A percentile compares a stretch with the other conserved stretches of the same genome.
These are phyloP conservation scores for Coniochaeta ligniaria DNA, from an alignment of 2,329 filamentous ascomycete species.

Conservation along the genomic window DNA sequence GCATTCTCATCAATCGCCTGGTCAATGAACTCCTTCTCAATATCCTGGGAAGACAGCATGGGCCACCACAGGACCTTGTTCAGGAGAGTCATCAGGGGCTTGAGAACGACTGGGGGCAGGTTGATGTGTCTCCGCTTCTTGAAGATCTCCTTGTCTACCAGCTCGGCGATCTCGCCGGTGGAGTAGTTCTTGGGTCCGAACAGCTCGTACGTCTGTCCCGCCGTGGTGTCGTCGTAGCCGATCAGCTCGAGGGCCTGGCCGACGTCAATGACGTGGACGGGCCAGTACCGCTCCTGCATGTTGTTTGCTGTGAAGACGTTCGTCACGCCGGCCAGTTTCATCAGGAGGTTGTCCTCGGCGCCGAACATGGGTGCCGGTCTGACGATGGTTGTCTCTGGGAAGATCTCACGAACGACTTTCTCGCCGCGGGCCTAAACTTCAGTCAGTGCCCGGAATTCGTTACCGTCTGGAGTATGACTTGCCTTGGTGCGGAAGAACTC, in stretches of 20 bases:
- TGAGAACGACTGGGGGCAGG: constrained; percentile 72
- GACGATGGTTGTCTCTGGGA: constrained; percentile 95
- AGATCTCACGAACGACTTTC: constrained; percentile 76
- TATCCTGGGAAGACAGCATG: constrained; percentile 71
- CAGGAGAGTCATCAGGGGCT: constrained; percentile 65
- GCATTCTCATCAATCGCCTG: constrained; percentile 84
- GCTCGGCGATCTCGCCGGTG: constrained; percentile 73
- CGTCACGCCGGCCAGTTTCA: constrained; percentile 71
- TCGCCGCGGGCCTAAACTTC: constrained; percentile 63
- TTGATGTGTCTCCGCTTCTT: constrained; percentile 89
- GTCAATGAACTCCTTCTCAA: constrained; percentile 89
- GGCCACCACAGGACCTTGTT: constrained; percentile 90
- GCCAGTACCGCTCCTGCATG: constrained; percentile 85
- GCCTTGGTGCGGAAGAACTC: constrained; percentile 92
- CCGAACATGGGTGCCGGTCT: constrained; percentile 90
- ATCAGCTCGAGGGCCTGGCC: constrained; percentile 84
- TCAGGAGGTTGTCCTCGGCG: constrained; percentile 86
- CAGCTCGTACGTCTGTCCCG: constrained; percentile 86
- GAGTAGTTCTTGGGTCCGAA: constrained; percentile 92
- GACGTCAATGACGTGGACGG: constrained; percentile 89
- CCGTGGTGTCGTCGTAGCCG: constrained; percentile 84
- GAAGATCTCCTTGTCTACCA: constrained; percentile 89
- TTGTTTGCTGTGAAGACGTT: constrained; percentile 88
- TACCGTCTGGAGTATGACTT: constrained; percentile 10
- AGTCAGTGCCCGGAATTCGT: constrained; percentile 8